Evolutionary conservation across 1,284 basidiomycete genomes (phyloP).

Genomic region (Tausonia pullulans): DNA sequence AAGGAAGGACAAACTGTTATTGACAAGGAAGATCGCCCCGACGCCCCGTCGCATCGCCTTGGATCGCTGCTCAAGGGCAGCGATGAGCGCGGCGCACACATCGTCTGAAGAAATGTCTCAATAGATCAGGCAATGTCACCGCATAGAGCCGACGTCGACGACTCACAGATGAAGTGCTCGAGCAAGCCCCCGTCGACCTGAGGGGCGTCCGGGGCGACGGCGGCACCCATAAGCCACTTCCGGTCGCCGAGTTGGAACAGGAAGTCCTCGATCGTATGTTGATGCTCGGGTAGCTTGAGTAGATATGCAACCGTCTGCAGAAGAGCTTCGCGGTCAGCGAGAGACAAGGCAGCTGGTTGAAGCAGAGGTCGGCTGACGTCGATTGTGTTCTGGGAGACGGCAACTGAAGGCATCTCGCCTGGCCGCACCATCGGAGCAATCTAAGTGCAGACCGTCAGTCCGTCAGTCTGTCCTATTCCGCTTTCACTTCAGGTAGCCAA

Average conservation of each 20-base stretch:
- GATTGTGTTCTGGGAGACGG: neutral
- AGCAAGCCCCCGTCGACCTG: conserved; percentile 30
- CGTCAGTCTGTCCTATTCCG: neutral
- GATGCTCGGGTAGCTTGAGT: conserved; percentile 29
- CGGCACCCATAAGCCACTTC: conserved; percentile 37
- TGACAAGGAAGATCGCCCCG: conserved; percentile 30
- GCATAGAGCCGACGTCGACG: neutral
- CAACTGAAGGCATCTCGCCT: conserved; percentile 1
- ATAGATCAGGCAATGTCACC: neutral
- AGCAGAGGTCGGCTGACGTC: neutral
- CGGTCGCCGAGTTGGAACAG: conserved; percentile 31
- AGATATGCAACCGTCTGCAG: conserved; percentile 30
- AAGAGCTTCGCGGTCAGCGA: neutral
- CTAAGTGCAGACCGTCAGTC: neutral
- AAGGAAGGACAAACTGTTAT: conserved; percentile 29
- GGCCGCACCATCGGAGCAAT: conserved; percentile 1
- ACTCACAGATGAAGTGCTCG: conserved; percentile 32
- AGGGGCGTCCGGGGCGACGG: conserved; percentile 24
- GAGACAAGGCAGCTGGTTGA: neutral
- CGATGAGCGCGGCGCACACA: conserved; percentile 30
- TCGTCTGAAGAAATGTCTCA: conserved; percentile 22
- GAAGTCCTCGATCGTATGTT: conserved; percentile 26
- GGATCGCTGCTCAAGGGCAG: conserved; percentile 25
- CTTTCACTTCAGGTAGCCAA: neutral
- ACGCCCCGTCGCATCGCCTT: conserved; percentile 27